Evolutionary conservation across 2,329 filamentous ascomycete genomes (phyloP).

Genomic region (Aureobasidium lini): DNA sequence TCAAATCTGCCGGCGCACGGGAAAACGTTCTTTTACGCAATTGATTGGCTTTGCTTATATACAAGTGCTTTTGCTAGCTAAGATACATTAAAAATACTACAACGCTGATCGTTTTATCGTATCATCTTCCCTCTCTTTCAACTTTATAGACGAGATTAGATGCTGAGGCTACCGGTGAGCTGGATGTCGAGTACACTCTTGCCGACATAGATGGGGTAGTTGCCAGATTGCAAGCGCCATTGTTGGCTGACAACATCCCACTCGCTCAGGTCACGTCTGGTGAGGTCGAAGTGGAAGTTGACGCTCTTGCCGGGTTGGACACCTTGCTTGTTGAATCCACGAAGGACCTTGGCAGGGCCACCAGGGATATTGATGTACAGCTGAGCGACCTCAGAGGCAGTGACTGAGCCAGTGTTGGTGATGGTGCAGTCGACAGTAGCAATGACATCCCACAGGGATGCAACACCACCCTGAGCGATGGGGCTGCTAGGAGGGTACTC

Average conservation of each 20-base stretch:
- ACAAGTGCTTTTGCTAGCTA: neutral
- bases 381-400: slow-evolving; percentile 48
- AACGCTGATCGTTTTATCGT: neutral
- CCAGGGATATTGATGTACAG: slow-evolving; percentile 30
- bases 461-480: slow-evolving; percentile 22
- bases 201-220: slow-evolving; percentile 42
- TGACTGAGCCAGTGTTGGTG: slow-evolving; percentile 43
- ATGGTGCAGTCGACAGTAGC: slow-evolving; percentile 43
- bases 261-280: slow-evolving; percentile 40
- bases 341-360: slow-evolving; percentile 22
- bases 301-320: slow-evolving; percentile 25
- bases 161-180: slow-evolving; percentile 18
- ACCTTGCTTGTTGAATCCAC: slow-evolving; percentile 28
- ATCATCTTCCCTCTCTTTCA: neutral
- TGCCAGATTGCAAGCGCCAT: slow-evolving; percentile 41
- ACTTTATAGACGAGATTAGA: slow-evolving; percentile 2
- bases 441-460: slow-evolving; percentile 42
- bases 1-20: neutral
- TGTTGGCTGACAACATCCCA: slow-evolving; percentile 44
- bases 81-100: neutral
- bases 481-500: slow-evolving; percentile 11
- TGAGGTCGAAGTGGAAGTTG: slow-evolving; percentile 30
- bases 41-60: neutral
- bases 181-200: slow-evolving; percentile 29
- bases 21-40: neutral